phyloP scores from a whole-genome alignment of 2,329 filamentous ascomycete species.

The Colletotrichum liaoningense region DNA sequence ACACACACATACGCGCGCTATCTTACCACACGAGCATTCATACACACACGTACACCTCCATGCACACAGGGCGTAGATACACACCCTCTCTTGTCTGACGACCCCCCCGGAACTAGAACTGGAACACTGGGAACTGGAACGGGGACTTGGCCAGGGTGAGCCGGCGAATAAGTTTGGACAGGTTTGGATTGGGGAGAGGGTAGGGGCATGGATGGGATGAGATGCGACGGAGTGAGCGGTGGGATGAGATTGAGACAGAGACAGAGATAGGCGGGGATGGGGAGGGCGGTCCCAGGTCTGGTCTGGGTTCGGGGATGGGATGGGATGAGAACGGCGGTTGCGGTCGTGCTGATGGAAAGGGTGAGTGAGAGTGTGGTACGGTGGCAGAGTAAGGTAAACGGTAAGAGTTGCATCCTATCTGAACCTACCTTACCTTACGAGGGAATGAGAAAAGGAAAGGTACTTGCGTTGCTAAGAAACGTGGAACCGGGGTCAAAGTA shows the following conservation, averaged over 20 bases:
- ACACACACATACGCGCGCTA: neutral
- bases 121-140: conserved; percentile 1
- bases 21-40: conserved; percentile 12
- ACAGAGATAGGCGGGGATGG: neutral
- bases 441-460: neutral
- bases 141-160: neutral
- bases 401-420: neutral
- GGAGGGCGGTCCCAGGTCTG: neutral
- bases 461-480: neutral
- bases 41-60: neutral
- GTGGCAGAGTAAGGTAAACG: neutral
- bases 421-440: no score
- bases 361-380: neutral
- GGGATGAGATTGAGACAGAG: neutral
- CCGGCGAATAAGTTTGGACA: neutral
- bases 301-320: conserved; percentile 23
- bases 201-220: conserved; percentile 11
- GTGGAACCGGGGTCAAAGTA: neutral
- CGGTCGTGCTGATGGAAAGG: neutral
- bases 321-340: conserved; percentile 30
- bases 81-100: conserved; percentile 1
- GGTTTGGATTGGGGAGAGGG: neutral
- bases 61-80: neutral
- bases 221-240: conserved; percentile 5
- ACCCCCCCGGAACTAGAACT: conserved; percentile 15